Conservation (phyloP, 495 filamentous ascomycete genomes). For the Choiromyces venosus region DNA sequence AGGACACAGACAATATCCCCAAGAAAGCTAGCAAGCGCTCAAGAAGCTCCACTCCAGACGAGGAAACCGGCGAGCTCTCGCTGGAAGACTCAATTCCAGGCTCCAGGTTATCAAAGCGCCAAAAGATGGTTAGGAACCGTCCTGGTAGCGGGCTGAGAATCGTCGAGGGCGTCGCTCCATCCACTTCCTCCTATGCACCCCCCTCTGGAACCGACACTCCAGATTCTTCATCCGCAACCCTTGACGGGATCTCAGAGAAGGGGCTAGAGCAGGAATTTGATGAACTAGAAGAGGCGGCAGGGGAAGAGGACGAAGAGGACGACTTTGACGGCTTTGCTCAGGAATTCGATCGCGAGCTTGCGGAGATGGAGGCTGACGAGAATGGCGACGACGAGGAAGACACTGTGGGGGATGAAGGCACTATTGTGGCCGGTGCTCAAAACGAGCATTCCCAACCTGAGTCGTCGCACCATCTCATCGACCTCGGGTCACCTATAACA, state of each 20-base stretch:
- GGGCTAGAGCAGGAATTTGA: constrained; percentile 3
- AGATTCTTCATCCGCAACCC: neutral
- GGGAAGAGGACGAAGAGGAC: constrained; percentile 15
- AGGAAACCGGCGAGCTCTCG: constrained; percentile 22
- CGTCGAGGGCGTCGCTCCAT: constrained; percentile 10
- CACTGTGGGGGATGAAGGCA: neutral
- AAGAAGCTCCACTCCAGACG: constrained; percentile 21
- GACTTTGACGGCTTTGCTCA: constrained; percentile 32
- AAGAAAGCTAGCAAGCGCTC: constrained; percentile 21
- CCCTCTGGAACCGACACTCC: neutral
- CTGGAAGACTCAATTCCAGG: constrained; percentile 22
- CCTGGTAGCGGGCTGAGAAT: constrained; percentile 17
- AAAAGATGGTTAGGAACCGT: constrained; percentile 36
- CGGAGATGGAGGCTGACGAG: constrained; percentile 19
- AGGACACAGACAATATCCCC: constrained; percentile 20
- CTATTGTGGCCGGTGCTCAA: constrained; percentile 16
- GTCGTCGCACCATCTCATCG: neutral
- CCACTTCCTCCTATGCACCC: neutral
- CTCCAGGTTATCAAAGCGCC: constrained; percentile 29
- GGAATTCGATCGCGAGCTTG: constrained; percentile 37
- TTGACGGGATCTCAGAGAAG: neutral
- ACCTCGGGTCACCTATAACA: neutral
- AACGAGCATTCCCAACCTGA: constrained; percentile 22
- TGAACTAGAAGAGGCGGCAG: constrained; percentile 9
- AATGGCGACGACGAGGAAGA: constrained; percentile 14